These are phyloP conservation scores for Termitomyces sp. DNA, from an alignment of 768 basidiomycete species.

Conservation along the genomic window DNA sequence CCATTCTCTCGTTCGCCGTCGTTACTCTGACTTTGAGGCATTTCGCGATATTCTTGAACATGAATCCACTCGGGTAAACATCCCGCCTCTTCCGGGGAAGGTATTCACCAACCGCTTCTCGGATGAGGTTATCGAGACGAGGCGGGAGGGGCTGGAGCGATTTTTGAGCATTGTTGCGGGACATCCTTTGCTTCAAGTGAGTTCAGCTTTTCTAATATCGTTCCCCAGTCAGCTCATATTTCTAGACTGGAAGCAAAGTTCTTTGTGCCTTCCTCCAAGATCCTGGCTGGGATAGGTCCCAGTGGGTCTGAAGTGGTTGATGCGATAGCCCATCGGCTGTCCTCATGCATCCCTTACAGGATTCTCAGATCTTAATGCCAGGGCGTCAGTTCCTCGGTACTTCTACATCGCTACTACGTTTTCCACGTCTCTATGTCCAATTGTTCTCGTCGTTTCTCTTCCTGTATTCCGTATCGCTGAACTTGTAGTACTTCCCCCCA, in stretches of 20 bases:
- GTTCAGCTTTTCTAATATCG: constrained; percentile 15
- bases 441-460: too few relatives aligned
- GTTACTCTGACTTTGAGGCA: constrained; percentile 92
- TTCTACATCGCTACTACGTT: not conserved
- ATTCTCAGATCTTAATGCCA: not conserved
- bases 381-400: not conserved
- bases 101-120: constrained; percentile 98
- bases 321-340: too few relatives aligned
- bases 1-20: constrained; percentile 83
- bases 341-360: too few relatives aligned
- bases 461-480: not conserved
- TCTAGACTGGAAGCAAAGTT: constrained; percentile 93
- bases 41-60: constrained; percentile 98
- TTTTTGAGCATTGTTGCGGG: constrained; percentile 97
- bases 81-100: constrained; percentile 95
- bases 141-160: constrained; percentile 90
- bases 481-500: not conserved
- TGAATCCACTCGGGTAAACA: constrained; percentile 95
- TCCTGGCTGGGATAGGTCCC: constrained; percentile 82
- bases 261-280: constrained; percentile 93
- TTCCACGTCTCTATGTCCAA: too few relatives aligned
- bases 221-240: not conserved
- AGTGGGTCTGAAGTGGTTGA: constrained; percentile 53
- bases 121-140: constrained; percentile 91
- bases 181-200: constrained; percentile 90